A percentile compares a stretch with the other conserved stretches of the same genome.
Conservation (phyloP, 2,329 filamentous ascomycete species). For the Talaromyces sp. region DNA sequence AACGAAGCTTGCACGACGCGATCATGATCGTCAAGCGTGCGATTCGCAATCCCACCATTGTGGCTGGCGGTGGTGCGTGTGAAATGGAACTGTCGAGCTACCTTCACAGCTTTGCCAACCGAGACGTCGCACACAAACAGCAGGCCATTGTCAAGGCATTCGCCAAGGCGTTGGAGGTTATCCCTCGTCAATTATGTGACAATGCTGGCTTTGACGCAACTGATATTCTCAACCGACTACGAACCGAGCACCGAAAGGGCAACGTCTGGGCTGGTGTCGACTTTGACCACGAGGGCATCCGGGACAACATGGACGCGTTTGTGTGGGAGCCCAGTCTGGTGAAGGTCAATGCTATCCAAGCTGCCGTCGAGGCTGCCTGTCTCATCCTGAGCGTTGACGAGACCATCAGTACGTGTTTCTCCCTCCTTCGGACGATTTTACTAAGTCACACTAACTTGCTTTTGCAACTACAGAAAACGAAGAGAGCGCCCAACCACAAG, state of each 20-base stretch:
- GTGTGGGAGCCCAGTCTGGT: constrained; percentile 97
- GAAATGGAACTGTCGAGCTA: constrained; percentile 98
- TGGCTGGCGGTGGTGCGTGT: constrained; percentile 86
- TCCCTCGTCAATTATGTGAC: constrained; percentile 94
- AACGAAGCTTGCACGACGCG: constrained; percentile 94
- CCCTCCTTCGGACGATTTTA: background rate
- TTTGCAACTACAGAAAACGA: constrained; percentile 63
- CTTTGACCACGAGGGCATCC: constrained; percentile 84
- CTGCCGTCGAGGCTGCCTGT: constrained; percentile 90
- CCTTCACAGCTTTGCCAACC: constrained; percentile 87
- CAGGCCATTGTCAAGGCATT: constrained; percentile 97
- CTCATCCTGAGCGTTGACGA: constrained; percentile 95
- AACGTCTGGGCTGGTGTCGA: constrained; percentile 94
- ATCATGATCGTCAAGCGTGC: constrained; percentile 99
- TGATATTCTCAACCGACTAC: constrained; percentile 92
- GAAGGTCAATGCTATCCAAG: constrained; percentile 96
- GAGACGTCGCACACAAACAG: constrained; percentile 89
- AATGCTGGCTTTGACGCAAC: constrained; percentile 98
- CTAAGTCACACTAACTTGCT: background rate
- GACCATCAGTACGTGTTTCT: constrained; percentile 68
- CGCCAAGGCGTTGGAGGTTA: constrained; percentile 93
- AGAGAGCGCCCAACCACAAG: constrained; percentile 81
- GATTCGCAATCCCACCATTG: constrained; percentile 89
- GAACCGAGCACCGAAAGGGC: constrained; percentile 92
- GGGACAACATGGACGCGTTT: constrained; percentile 91